These are phyloP conservation scores for Thoreauomyces humboldtii DNA, from an alignment of 192 early-diverging fungal genomes.

Conservation along the genomic window DNA sequence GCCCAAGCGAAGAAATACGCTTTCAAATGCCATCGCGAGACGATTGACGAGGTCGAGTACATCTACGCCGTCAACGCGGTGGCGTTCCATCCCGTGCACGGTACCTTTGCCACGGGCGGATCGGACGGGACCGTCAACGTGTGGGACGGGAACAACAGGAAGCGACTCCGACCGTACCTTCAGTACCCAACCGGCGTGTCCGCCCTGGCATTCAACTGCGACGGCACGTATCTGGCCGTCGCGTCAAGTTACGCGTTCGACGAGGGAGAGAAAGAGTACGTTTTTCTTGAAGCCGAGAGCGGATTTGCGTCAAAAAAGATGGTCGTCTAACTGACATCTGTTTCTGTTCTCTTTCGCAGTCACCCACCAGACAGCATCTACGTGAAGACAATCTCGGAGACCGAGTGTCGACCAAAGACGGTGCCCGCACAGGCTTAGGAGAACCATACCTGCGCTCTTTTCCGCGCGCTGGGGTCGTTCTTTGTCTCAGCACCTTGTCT, in stretches of 20 bases:
- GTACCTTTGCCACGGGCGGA: slow-evolving; percentile 96
- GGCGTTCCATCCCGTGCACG: slow-evolving; percentile 87
- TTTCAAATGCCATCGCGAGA: slow-evolving; percentile 94
- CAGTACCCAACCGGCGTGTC: slow-evolving; percentile 80
- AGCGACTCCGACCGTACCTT: slow-evolving; percentile 79
- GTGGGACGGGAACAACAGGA: slow-evolving; percentile 91
- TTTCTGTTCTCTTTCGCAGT: slow-evolving; percentile 18
- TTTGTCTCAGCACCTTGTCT: too few species aligned
- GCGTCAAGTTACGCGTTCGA: slow-evolving; percentile 94
- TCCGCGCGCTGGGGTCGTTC: too few species aligned
- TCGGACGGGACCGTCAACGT: slow-evolving; percentile 86
- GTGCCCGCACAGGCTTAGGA: too few species aligned
- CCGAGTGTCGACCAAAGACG: slow-evolving; percentile 43
- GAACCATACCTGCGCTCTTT: too few species aligned
- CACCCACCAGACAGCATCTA: slow-evolving; percentile 57
- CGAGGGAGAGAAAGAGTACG: slow-evolving; percentile 82
- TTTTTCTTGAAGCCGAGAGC: not conserved
- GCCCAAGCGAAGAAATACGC: slow-evolving; percentile 82
- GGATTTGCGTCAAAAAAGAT: not conserved
- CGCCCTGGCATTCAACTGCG: slow-evolving; percentile 74
- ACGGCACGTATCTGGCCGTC: slow-evolving; percentile 77
- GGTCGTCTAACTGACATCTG: not conserved
- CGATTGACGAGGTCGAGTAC: slow-evolving; percentile 70
- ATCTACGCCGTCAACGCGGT: slow-evolving; percentile 93
- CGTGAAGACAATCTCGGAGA: slow-evolving; percentile 67